Conservation (phyloP, 106 monocot species). For the Agapanthus africanus region DNA sequence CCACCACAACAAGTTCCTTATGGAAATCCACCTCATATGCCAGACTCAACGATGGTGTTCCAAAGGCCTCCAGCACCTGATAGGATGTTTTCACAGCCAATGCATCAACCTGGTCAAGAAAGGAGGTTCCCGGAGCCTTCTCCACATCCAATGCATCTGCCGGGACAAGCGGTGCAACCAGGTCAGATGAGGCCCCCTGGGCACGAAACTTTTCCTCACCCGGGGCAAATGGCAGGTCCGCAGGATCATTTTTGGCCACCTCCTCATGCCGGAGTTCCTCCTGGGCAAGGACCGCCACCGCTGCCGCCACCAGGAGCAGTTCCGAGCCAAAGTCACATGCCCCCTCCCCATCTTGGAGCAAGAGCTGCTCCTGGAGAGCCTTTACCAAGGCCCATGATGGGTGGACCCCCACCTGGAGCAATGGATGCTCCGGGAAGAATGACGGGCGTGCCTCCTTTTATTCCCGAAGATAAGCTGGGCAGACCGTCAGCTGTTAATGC, state of each 20-base stretch:
- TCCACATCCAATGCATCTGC: constrained; percentile 15
- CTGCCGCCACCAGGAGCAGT: not conserved
- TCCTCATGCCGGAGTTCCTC: constrained; percentile 8
- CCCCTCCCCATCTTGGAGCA: not conserved
- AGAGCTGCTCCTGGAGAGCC: constrained; percentile 20
- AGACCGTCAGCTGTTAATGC: constrained; percentile 8
- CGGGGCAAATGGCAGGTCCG: not conserved
- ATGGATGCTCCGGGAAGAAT: constrained; percentile 24
- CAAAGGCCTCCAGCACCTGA: constrained; percentile 32
- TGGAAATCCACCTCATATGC: constrained; percentile 18
- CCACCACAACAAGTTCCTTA: constrained; percentile 18
- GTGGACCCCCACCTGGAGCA: constrained; percentile 26
- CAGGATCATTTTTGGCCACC: constrained; percentile 15
- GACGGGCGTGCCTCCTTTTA: constrained; percentile 20
- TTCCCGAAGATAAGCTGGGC: constrained; percentile 21
- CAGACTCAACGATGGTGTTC: constrained; percentile 32
- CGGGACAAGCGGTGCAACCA: constrained; percentile 21
- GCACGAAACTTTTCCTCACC: constrained; percentile 27
- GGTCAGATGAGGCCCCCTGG: constrained; percentile 15
- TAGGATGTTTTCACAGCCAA: constrained; percentile 28
- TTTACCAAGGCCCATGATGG: constrained; percentile 11
- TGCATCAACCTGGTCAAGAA: constrained; percentile 26
- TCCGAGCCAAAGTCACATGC: constrained; percentile 11
- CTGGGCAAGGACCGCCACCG: constrained; percentile 9
- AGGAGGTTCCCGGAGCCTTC: constrained; percentile 26